phyloP scores from a whole-genome alignment of 345 rosid genomes.

The Eucalyptus brandiana region DNA sequence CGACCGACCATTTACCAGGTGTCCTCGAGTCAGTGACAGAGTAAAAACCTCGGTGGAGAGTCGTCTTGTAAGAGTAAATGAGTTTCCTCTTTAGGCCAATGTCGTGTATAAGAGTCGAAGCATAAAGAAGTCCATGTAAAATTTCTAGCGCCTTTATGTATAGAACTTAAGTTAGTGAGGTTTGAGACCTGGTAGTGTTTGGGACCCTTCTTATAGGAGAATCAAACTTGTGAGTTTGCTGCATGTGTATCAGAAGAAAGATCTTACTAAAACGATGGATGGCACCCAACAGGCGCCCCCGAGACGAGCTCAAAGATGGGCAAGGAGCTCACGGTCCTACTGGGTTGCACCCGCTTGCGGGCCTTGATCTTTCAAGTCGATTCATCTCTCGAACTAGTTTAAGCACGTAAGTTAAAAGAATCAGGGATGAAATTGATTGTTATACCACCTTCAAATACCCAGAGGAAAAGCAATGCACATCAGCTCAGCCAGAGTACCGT shows the following conservation, averaged over 20 bases:
- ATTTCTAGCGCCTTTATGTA: not conserved
- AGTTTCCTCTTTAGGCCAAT: not conserved
- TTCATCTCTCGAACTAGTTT: not conserved
- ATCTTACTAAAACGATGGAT: not conserved
- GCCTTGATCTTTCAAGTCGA: not conserved
- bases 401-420: not conserved
- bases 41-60: not conserved
- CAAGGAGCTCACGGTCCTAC: not conserved
- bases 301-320: not conserved
- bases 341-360: not conserved
- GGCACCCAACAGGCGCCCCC: not conserved
- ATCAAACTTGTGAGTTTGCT: not conserved
- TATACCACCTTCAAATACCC: not conserved
- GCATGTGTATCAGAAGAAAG: not conserved
- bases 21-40: not conserved
- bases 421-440: not conserved
- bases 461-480: not conserved
- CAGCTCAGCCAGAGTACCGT: not conserved
- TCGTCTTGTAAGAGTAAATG: not conserved
- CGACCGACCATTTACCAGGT: not conserved
- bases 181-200: not conserved
- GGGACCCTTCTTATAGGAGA: not conserved
- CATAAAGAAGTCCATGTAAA: not conserved
- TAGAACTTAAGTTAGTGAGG: not conserved
- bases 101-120: not conserved